These are phyloP conservation scores for Mollisia scopiformis DNA, from an alignment of 2,329 filamentous ascomycete genomes.

Conservation along the genomic window DNA sequence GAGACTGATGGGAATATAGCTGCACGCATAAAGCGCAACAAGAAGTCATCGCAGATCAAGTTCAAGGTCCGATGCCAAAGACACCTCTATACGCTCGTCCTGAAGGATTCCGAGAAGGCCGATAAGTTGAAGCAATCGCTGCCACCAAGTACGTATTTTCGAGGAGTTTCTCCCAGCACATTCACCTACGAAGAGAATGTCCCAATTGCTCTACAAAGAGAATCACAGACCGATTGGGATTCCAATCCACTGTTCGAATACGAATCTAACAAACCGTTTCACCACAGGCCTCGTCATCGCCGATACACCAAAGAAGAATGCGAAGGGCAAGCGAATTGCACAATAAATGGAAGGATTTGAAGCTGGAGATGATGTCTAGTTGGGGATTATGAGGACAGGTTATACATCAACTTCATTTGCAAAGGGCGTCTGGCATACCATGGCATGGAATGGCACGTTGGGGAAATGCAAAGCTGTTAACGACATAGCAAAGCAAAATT, in stretches of 20 bases:
- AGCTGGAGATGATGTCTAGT: not conserved
- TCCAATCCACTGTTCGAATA: not conserved
- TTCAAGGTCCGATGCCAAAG: conserved; percentile 99
- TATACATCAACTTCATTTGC: conserved; percentile 22
- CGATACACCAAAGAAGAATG: conserved; percentile 66
- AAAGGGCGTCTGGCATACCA: conserved; percentile 28
- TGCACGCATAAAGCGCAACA: conserved; percentile 96
- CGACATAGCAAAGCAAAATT: conserved; percentile 29
- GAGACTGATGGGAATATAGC: conserved; percentile 51
- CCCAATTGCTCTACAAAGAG: not conserved
- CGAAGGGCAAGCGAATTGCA: conserved; percentile 40
- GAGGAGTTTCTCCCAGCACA: conserved; percentile 36
- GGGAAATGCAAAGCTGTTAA: conserved; percentile 22
- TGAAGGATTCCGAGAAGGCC: conserved; percentile 99
- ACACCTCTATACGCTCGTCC: conserved; percentile 96
- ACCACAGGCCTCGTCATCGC: conserved; percentile 57
- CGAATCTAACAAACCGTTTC: not conserved
- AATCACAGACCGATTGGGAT: conserved; percentile 7
- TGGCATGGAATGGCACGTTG: conserved; percentile 18
- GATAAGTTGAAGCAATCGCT: conserved; percentile 99
- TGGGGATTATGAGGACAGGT: conserved; percentile 4
- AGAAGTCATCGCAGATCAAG: conserved; percentile 90
- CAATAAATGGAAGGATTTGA: conserved; percentile 20
- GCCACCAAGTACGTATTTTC: conserved; percentile 79
- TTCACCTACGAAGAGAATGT: not conserved